Percentiles rank a stretch among this genome's conserved stretches.
Conservation (phyloP, 805 yeast species). For the Metschnikowia reukaufii region DNA sequence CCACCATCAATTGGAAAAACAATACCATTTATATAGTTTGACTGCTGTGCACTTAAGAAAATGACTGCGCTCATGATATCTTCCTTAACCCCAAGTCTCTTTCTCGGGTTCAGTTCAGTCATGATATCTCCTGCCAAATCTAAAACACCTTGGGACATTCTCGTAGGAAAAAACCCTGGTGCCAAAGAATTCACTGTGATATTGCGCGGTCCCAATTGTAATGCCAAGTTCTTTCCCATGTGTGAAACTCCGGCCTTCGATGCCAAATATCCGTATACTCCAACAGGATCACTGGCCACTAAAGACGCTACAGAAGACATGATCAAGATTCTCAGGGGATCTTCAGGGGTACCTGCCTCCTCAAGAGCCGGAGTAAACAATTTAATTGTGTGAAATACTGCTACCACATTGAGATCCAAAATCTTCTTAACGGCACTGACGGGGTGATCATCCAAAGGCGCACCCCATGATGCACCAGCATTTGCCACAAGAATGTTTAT, state of each 20-base stretch:
- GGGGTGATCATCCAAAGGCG: conserved; percentile 58
- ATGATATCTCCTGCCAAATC: conserved; percentile 49
- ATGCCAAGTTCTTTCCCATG: conserved; percentile 60
- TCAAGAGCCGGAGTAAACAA: conserved; percentile 58
- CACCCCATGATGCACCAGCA: conserved; percentile 84
- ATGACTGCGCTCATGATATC: conserved; percentile 58
- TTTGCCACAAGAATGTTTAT: conserved; percentile 69
- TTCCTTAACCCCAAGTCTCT: conserved; percentile 59
- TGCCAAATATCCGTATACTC: conserved; percentile 69
- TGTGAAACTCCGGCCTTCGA: conserved; percentile 77
- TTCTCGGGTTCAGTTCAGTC: conserved; percentile 54
- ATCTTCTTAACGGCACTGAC: conserved; percentile 62
- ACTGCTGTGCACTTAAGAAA: conserved; percentile 54
- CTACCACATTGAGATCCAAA: conserved; percentile 59
- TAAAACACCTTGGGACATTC: conserved; percentile 68
- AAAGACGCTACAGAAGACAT: conserved; percentile 67
- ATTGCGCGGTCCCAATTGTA: conserved; percentile 64
- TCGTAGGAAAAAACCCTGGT: conserved; percentile 76
- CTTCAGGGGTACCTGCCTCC: conserved; percentile 49
- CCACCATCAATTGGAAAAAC: conserved; percentile 77
- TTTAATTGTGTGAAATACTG: conserved; percentile 68
- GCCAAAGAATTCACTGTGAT: conserved; percentile 70
- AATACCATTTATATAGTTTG: conserved; percentile 64
- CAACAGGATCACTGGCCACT: conserved; percentile 45
- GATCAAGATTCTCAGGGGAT: conserved; percentile 64